Evolutionary conservation across 805 yeast genomes (phyloP), one percentile per base, ranked within the genome.

Genomic region (Yarrowia yakushimensis): DNA sequence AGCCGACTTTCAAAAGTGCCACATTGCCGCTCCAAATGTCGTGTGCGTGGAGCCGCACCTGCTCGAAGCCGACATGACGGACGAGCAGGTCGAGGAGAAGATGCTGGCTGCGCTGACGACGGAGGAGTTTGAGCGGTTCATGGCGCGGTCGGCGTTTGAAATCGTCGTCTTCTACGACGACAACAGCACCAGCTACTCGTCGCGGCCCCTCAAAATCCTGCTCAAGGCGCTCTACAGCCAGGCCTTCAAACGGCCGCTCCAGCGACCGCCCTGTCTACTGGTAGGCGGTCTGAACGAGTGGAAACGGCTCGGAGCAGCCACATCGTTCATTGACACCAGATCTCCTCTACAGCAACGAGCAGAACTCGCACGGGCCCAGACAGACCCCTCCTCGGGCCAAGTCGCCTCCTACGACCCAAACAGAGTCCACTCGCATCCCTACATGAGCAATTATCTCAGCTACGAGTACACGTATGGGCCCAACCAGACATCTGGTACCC

Each of bases 41-140:
- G 79, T 89, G 11, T 88, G 92, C 70, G 80, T 92, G 18, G 96
- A 90, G 60, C 97, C 97, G 0, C 48, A 78, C 81, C 18, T 78
- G 83, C 0, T 75, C 85, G 18, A 73, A 83, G 60, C 71, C 0
- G 74, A 76, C 10, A 82, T 82, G 69, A 77, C 82, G 0, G 89
- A 88, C 67, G 73, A 71, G n/a, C 93, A 87, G 62, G 74, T 92
- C n/a, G 88, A 87, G 67, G 79, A 78, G 43, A 74, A 82, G 50
- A 79, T 93, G 11, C 23, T 45, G 11, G 74, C 85, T 63, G 71
- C 83, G 15, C 77, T 88, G 15, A 83, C 91, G 1, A 78, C 77
- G 13, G 71, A 71, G 3, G 94, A 90, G 68, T 80, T 79, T 57
- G 70, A 68, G 1, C 66, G 80, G 54, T 91, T 91, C 68, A 71